phyloP scores from a whole-genome alignment of 306 rosid genomes.

The Dryas drummondii region DNA sequence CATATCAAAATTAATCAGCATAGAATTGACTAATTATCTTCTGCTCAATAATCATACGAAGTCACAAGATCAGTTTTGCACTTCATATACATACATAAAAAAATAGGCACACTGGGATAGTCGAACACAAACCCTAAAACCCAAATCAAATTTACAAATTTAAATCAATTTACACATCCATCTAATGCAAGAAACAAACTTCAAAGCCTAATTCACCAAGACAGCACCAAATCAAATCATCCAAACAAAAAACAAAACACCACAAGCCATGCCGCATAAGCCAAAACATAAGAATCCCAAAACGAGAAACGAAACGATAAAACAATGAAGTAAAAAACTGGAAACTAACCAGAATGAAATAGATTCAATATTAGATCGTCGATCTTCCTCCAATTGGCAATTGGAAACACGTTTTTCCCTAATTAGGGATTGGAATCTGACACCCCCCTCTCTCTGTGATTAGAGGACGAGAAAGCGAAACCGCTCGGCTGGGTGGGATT shows the following conservation, averaged over 20 bases:
- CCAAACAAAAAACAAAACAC: neutral
- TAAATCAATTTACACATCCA: neutral
- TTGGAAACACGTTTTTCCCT: neutral
- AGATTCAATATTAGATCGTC: neutral
- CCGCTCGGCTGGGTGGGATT: neutral
- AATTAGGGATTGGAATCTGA: neutral
- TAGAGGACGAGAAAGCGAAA: neutral
- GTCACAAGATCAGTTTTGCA: neutral
- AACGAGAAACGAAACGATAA: neutral
- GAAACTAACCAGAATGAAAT: slow-evolving; percentile 10
- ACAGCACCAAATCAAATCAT: neutral
- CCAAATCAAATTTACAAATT: neutral
- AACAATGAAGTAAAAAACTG: neutral
- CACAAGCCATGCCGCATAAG: neutral
- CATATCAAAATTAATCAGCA: neutral
- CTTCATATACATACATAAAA: neutral
- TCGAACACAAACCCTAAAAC: neutral
- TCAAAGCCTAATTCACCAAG: neutral
- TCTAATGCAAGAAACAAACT: neutral
- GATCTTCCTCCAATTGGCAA: neutral
- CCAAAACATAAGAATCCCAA: slow-evolving; percentile 1
- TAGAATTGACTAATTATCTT: neutral
- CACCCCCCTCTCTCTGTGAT: neutral
- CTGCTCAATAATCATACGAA: neutral
- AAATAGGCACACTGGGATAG: neutral